Evolutionary conservation across 164 flowering plant species (phyloP), one percentile per base, ranked within the genome.

Genomic region (Cinnamomum chago): DNA sequence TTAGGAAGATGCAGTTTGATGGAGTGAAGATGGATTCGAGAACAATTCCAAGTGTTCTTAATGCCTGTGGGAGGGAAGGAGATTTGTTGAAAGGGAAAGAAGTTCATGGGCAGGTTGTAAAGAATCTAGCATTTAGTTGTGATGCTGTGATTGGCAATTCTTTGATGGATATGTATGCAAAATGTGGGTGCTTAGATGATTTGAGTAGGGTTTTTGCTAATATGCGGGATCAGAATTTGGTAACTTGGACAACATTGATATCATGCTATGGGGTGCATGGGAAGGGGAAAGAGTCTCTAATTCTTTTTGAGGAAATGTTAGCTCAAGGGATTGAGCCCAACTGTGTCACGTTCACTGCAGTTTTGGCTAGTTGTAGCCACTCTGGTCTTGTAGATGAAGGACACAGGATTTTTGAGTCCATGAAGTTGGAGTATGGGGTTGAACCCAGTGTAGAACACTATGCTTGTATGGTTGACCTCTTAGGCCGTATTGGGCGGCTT

Each of bases 111-210:
- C 79, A 77, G 64, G 80, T 84, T 10, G 30, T 82, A 3, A 88
- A 81, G 80, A 75, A 23, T 75, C 20, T 15, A 15, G 25, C n/a
- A 0, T 82, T 82, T 52, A 65, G 50, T 80, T 40, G 60, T 11
- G 92, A 88, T 77, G 68, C 80, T 51, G 85, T 82, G 2, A 75
- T 87, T 70, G 82, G 81, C 20, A 88, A 85, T 82, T 81, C 97
- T 77, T 85, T 92, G 5, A 81, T 92, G 71, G 89, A 90, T 72
- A 89, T 90, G 93, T 90, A 90, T 76, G 83, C 85, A 23, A 92
- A 87, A 76, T 86, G 89, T 78, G 85, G 88, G 18, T 51, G 51
- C 24, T 51, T 74, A 27, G 58, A 28, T 5, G 25, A 33, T 30
- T 74, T 47, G 0, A 5, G 50, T 7, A 73, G 13, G 50, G 84